Base-by-base conservation (phyloP, 345 rosid species). In the Syzygium aqueum region DNA sequence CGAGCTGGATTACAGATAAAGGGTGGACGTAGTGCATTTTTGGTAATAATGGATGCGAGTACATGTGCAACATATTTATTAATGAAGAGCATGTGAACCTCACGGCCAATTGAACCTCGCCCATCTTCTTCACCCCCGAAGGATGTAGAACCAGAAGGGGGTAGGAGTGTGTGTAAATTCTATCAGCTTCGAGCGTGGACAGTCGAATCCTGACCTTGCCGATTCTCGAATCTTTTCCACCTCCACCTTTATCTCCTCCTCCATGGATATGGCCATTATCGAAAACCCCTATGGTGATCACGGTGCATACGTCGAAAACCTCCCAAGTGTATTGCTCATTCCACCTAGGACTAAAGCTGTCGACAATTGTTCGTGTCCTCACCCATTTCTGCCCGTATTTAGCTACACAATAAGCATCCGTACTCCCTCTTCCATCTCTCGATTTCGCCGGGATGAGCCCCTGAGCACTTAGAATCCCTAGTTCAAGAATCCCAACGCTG, bases 301-400 rank as follows among this genome's bases (percentile, higher is more conserved):
- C 99, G 40, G 98, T 96, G 87, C 99, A 96, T 30, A 98, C 93
- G 84, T 96, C 99, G n/a, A 92, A 95, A 90, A 95, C 99, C 93
- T 97, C 99, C 99, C 99, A 97, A 27, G 96, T 97, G 89, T 97
- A 97, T 77, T 96, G 99, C 93, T 96, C 99, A 83, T 97, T 97
- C 99, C 99, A 97, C 89, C 89, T 93, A 84, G 99, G 99, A 57
- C 87, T 91, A 59, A 94, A 94, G 88, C 93, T 95, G 91, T 97
- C 99, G 0, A 94, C 94, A 54, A 97, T 96, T 5, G 99, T 96
- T 88, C 99, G 93, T 7, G 99, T 97, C 28, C 99, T 94, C 85
- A 97, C 89, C 99, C 99, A 97, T 90, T 97, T 97, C 91, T 95
- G 99, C 21, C 99, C 99, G 33, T 97, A 97, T 88, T 97, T 97